These are phyloP conservation scores for Pythium monospermum DNA, from an alignment of 352 stramenopile genomes.

Conservation along the genomic window DNA sequence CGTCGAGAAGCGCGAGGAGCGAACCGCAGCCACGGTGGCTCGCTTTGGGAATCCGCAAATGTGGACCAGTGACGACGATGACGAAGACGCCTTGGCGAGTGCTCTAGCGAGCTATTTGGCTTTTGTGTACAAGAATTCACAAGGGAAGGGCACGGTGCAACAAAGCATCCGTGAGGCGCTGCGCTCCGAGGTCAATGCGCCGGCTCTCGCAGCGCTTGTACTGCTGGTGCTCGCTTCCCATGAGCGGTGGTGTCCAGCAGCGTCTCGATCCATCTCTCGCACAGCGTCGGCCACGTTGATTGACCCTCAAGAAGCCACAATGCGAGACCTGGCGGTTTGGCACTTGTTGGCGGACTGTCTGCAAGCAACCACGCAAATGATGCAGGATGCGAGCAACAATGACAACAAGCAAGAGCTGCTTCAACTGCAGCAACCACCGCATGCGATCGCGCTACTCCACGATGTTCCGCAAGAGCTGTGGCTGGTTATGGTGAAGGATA, in stretches of 20 bases:
- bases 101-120: conserved; percentile 50
- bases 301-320: not conserved
- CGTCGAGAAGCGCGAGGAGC: not conserved
- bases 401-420: too few species aligned
- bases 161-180: conserved; percentile 39
- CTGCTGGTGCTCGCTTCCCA: conserved; percentile 17
- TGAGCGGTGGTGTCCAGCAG: conserved; percentile 14
- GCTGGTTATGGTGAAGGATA: not conserved
- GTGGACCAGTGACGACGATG: conserved; percentile 15
- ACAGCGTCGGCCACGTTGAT: not conserved
- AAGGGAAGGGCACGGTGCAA: conserved; percentile 18
- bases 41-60: not conserved
- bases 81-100: conserved; percentile 26
- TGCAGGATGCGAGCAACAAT: too few species aligned
- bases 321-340: conserved; percentile 12
- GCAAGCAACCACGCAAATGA: not conserved
- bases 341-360: conserved; percentile 14
- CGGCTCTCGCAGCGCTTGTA: conserved; percentile 17
- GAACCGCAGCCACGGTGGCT: too few species aligned
- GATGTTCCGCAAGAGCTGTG: conserved; percentile 10
- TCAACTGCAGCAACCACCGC: not conserved
- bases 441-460: conserved; percentile 7
- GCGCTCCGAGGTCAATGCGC: conserved; percentile 30
- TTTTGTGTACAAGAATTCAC: conserved; percentile 31
- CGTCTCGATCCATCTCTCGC: too few species aligned